These are phyloP conservation scores for Pestalotiopsis sp. DNA, from an alignment of 2,329 filamentous ascomycete species.

Conservation along the genomic window DNA sequence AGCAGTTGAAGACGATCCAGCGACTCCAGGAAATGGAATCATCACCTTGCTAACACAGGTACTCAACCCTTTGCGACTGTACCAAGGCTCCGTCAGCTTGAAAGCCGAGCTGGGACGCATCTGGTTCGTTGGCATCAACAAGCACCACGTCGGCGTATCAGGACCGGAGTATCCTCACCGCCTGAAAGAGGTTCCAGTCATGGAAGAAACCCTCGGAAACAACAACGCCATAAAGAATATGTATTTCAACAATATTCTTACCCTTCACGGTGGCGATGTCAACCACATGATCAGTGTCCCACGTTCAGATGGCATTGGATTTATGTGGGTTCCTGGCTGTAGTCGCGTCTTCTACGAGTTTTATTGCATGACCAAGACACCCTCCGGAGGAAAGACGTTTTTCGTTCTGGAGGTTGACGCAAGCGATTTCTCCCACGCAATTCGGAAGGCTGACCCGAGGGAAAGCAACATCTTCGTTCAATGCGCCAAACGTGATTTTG, in stretches of 20 bases:
- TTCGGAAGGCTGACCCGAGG: constrained; percentile 14
- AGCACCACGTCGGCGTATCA: constrained; percentile 9
- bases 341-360: constrained; percentile 13
- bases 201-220: constrained; percentile 7
- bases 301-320: not conserved
- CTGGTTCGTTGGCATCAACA: constrained; percentile 2
- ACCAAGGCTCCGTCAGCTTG: constrained; percentile 8
- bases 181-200: not conserved
- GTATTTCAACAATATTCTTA: constrained; percentile 10
- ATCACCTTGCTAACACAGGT: not conserved
- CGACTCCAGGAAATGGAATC: not conserved
- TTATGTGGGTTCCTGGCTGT: not conserved
- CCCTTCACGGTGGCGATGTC: constrained; percentile 9
- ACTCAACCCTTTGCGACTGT: constrained; percentile 12
- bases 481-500: constrained; percentile 27
- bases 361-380: constrained; percentile 4
- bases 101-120: constrained; percentile 14
- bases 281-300: constrained; percentile 9
- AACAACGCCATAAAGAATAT: not conserved
- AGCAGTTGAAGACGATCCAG: not conserved
- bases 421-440: constrained; percentile 16
- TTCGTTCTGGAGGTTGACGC: constrained; percentile 28
- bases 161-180: not conserved
- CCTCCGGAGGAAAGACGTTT: not conserved
- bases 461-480: constrained; percentile 23